phyloP scores from a whole-genome alignment of 2,329 filamentous ascomycete species.

The Orbilia blumenaviensis region DNA sequence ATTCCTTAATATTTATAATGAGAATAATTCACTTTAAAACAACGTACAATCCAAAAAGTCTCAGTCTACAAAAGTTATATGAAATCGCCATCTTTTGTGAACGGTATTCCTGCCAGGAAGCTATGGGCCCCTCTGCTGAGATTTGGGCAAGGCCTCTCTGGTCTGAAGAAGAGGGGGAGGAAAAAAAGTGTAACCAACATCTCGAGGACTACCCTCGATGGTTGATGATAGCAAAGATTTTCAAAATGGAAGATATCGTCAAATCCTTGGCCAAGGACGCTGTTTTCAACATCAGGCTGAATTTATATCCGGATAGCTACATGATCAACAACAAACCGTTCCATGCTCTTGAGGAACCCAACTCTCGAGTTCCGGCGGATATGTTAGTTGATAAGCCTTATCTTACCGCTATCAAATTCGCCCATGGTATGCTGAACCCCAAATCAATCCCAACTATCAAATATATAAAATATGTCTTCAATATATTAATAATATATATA shows the following conservation, averaged over 20 bases:
- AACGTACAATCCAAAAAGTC: background rate
- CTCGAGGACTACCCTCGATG: background rate
- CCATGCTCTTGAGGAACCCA: no score
- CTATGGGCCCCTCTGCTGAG: background rate
- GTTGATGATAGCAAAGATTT: background rate
- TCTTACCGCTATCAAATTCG: no score
- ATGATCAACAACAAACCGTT: no score
- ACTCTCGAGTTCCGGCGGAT: no score
- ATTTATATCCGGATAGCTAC: no score
- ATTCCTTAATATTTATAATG: background rate
- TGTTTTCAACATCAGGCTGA: background rate
- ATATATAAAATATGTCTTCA: background rate
- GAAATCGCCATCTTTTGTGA: background rate
- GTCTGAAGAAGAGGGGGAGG: background rate
- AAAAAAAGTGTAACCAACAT: background rate
- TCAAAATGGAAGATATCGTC: background rate
- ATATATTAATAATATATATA: background rate
- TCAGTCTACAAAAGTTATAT: background rate
- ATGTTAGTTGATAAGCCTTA: no score
- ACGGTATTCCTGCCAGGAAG: background rate
- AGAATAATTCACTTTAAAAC: background rate
- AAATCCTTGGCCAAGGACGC: background rate
- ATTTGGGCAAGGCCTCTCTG: background rate
- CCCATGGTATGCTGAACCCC: background rate
- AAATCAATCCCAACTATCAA: no score